Conservation (phyloP, 257 asterid species). For the Jasminum sambac region DNA sequence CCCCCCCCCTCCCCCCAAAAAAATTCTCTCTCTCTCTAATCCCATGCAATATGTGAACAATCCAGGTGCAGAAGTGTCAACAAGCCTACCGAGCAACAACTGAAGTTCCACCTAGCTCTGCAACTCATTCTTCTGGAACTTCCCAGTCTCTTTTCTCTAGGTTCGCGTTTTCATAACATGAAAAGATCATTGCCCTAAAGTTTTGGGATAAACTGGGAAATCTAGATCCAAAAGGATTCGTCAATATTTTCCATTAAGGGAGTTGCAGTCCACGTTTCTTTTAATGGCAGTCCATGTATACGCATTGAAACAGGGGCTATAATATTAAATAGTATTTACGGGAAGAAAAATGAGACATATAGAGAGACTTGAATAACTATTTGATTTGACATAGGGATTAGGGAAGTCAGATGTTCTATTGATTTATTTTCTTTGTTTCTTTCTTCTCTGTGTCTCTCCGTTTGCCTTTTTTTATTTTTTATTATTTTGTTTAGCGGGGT, state of each 20-base stretch:
- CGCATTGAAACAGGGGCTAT: background rate
- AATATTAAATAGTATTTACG: background rate
- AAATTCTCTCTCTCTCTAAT: background rate
- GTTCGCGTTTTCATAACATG: slow-evolving; percentile 67
- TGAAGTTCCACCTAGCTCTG: slow-evolving; percentile 65
- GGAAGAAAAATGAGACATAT: background rate
- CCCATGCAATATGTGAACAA: background rate
- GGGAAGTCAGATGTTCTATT: background rate
- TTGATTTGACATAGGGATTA: background rate
- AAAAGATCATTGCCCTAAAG: background rate
- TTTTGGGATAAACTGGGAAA: background rate
- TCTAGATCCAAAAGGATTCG: background rate
- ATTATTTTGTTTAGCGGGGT: too few species aligned
- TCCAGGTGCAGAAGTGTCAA: slow-evolving; percentile 86
- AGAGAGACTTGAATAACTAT: background rate
- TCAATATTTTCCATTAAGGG: background rate
- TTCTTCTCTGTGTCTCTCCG: too few species aligned
- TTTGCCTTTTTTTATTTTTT: too few species aligned
- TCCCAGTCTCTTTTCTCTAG: slow-evolving; percentile 81
- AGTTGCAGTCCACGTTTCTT: background rate
- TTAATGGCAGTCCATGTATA: background rate
- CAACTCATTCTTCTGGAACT: slow-evolving; percentile 58
- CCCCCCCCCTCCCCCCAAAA: too few species aligned
- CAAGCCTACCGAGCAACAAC: slow-evolving; percentile 65
- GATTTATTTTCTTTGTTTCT: background rate